Evolutionary conservation across 306 rosid species (phyloP), one percentile per base, ranked within the genome.

Genomic region (Fagus crenata): DNA sequence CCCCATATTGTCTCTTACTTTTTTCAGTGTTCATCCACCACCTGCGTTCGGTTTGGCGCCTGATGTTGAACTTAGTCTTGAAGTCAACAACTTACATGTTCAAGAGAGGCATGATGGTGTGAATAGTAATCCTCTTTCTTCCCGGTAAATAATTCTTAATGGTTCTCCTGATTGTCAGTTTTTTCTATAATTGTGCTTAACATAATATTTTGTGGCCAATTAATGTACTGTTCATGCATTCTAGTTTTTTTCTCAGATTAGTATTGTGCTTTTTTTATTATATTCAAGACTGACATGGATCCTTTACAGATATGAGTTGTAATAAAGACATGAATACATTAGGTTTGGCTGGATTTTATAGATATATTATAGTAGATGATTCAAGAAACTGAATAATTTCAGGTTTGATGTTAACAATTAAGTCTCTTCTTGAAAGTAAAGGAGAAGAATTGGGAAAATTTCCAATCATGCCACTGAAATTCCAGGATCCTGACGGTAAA

Each of bases 31-130:
- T 68, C 92, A 85, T 82, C 91, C 90, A 42, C 89, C 87, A 56
- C 95, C 92, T 42, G 93, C 96, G 69, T 93, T 93, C 49, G 90
- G 87, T 82, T 83, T 86, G 35, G 74, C 90, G 51, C 41, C 82
- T 53, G 90, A 86, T 71, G 77, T 84, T 43, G 83, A 86, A 81
- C 85, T 82, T 80, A 67, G 80, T 84, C 77, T 84, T 80, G 84
- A 72, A 41, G 78, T 81, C 49, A 77, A 71, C 67, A 84, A 77
- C n/a, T 85, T 85, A 40, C 81, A 75, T 65, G 81, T 76, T 75
- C 87, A 78, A 59, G 85, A 81, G 53, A 73, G 76, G 36, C 67
- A 83, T 77, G 49, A 60, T 61, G 49, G 74, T 73, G 67, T 74
- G 59, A 78, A 72, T 69, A 73, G 80, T 84, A 78, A 43, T 73